Evolutionary conservation across 2,329 filamentous ascomycete species (phyloP), one percentile per base, ranked within the genome.

Genomic region (Plectosphaerella cucumerina): DNA sequence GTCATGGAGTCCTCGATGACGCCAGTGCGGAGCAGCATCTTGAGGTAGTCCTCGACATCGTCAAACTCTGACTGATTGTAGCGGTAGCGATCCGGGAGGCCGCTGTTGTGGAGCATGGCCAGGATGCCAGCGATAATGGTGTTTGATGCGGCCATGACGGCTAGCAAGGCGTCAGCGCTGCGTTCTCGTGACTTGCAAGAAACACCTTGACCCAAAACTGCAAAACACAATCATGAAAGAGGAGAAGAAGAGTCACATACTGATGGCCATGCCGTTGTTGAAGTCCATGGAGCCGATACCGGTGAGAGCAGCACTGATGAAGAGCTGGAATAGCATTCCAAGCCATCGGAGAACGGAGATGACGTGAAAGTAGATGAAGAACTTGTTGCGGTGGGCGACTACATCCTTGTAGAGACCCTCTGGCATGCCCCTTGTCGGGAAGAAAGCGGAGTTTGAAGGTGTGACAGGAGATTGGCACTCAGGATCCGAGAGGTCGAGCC

Each of bases 61-160:
- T 69, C 67, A 57, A 78, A 80, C 58, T 80, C 74, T 23, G 71
- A 68, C 56, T 71, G 71, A 58, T 80, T 70, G 47, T 71, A 71
- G 23, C 76, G 69, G 55, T 79, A 79, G 8, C 76, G 65, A 53
- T 79, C 74, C 3, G 77, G 77, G 17, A 81, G 59, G 1, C 77
- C 77, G 52, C 75, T 79, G 58, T 80, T 80, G 62, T 80, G 76
- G 51, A 81, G 57, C 15, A 80, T 64, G 3, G 75, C 77, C 5
- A 81, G 65, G 6, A 80, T 58, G 2, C 77, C 77, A 8, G 77
- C 74, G 39, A 72, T 66, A 50, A 77, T 61, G 1, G 77, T 81
- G 59, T 79, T 80, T 51, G 70, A 57, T 6, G 74, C 76, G 1
- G 74, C 77, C 8, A 80, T 69, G n/a, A 72, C 53, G 3, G 77